Evolutionary conservation across 1,284 basidiomycete species (phyloP).

Genomic region (Entoloma clypeatum): DNA sequence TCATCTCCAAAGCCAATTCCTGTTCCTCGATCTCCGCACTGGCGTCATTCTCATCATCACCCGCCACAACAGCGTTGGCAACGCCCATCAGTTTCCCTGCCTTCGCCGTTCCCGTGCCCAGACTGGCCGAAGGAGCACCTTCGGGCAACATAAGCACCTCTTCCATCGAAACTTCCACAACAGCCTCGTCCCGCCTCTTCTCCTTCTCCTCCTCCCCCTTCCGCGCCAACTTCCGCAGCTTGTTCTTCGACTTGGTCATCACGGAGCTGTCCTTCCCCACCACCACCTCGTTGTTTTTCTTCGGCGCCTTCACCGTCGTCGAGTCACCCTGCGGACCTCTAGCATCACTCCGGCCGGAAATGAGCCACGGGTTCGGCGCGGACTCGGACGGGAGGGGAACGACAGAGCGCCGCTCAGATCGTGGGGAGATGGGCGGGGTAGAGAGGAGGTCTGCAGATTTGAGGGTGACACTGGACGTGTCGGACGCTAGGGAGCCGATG

Average conservation of each 20-base stretch:
- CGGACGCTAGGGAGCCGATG: conserved; percentile 49
- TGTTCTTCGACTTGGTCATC: conserved; percentile 63
- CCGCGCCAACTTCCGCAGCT: conserved; percentile 61
- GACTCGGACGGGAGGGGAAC: conserved; percentile 15
- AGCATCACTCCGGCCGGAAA: no score
- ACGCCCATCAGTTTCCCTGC: background rate
- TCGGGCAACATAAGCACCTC: conserved; percentile 42
- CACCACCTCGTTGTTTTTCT: conserved; percentile 65
- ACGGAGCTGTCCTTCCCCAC: conserved; percentile 60
- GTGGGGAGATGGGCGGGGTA: conserved; percentile 32
- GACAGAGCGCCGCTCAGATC: conserved; percentile 18
- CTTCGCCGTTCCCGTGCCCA: conserved; percentile 14
- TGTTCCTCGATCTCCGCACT: conserved; percentile 70
- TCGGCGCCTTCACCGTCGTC: conserved; percentile 35
- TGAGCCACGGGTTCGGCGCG: conserved; percentile 72
- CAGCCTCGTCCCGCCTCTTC: conserved; percentile 66
- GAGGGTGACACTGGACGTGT: conserved; percentile 66
- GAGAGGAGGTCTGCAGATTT: conserved; percentile 54
- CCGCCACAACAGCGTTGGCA: conserved; percentile 22
- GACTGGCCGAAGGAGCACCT: conserved; percentile 12
- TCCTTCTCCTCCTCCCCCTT: conserved; percentile 54
- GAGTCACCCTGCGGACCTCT: conserved; percentile 31
- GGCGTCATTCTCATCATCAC: conserved; percentile 48
- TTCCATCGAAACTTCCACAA: conserved; percentile 70
- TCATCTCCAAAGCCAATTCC: conserved; percentile 43